A percentile compares a stretch with the other conserved stretches of the same genome.
These are phyloP conservation scores for Typha latifolia DNA, from an alignment of 176 grass and related monocot species.

Conservation along the genomic window DNA sequence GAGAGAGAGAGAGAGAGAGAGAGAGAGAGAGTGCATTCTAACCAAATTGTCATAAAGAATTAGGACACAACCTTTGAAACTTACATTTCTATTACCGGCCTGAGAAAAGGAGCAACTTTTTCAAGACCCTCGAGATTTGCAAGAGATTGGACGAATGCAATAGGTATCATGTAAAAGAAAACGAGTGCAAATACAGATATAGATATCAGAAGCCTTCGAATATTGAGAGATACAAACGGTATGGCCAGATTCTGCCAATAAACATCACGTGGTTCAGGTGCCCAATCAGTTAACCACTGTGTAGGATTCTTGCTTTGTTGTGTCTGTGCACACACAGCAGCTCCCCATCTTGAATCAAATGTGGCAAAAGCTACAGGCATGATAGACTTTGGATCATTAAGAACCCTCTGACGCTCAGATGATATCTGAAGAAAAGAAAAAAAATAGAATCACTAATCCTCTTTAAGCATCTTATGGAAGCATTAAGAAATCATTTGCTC, in stretches of 20 bases:
- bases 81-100: slow-evolving; percentile 85
- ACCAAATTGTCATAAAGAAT: background rate
- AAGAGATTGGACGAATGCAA: slow-evolving; percentile 95
- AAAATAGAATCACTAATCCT: background rate
- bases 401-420: slow-evolving; percentile 62
- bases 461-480: background rate
- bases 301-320: slow-evolving; percentile 94
- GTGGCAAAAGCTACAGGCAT: slow-evolving; percentile 97
- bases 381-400: slow-evolving; percentile 76
- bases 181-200: slow-evolving; percentile 66
- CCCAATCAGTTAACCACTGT: slow-evolving; percentile 84
- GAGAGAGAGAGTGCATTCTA: background rate
- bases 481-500: slow-evolving; percentile 7
- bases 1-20: too few relatives aligned
- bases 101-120: slow-evolving; percentile 91
- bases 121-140: slow-evolving; percentile 98
- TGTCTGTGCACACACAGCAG: slow-evolving; percentile 92
- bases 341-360: slow-evolving; percentile 97
- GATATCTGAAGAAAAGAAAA: slow-evolving; percentile 47
- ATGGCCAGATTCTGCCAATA: slow-evolving; percentile 94
- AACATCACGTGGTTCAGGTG: slow-evolving; percentile 90
- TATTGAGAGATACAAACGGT: slow-evolving; percentile 92
- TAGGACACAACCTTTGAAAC: slow-evolving; percentile 13
- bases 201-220: slow-evolving; percentile 77
- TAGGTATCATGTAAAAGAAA: slow-evolving; percentile 98